phyloP scores from a whole-genome alignment of 306 rosid species.

The Begonia peltatifolia region DNA sequence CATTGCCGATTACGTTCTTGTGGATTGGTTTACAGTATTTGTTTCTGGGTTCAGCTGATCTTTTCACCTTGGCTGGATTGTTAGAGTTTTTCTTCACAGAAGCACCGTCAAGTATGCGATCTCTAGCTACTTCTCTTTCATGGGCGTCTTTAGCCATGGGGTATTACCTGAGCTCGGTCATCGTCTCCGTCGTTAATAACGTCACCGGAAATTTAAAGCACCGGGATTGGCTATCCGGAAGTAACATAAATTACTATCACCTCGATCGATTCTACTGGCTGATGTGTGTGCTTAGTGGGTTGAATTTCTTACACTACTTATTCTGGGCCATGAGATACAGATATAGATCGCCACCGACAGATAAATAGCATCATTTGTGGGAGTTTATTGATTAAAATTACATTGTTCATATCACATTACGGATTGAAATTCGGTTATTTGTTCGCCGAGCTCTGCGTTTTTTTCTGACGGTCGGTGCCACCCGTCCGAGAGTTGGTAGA shows the following conservation, averaged over 20 bases:
- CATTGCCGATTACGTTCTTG: conserved; percentile 67
- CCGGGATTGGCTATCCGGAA: conserved; percentile 64
- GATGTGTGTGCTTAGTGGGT: conserved; percentile 69
- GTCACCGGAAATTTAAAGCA: conserved; percentile 26
- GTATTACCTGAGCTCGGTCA: conserved; percentile 68
- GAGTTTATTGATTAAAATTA: too few relatives aligned
- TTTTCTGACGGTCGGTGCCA: too few relatives aligned
- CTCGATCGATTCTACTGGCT: conserved; percentile 85
- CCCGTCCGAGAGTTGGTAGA: too few relatives aligned
- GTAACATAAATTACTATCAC: conserved; percentile 44
- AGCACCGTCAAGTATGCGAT: conserved; percentile 75
- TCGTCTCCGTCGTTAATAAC: conserved; percentile 61
- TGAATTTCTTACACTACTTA: conserved; percentile 72
- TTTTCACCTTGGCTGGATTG: conserved; percentile 76
- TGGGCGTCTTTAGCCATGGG: conserved; percentile 95
- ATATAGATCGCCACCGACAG: conserved; percentile 36
- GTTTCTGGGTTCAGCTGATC: conserved; percentile 89
- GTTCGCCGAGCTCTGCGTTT: too few relatives aligned
- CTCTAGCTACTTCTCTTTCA: conserved; percentile 82
- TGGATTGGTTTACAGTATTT: conserved; percentile 86
- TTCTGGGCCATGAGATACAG: conserved; percentile 61
- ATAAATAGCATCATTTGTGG: conserved; percentile 1
- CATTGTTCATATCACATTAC: not conserved
- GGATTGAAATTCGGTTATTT: too few relatives aligned
- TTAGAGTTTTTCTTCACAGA: conserved; percentile 91